These are phyloP conservation scores for Plasmodium malariae DNA, from an alignment of 169 alveolate species.

Conservation along the genomic window DNA sequence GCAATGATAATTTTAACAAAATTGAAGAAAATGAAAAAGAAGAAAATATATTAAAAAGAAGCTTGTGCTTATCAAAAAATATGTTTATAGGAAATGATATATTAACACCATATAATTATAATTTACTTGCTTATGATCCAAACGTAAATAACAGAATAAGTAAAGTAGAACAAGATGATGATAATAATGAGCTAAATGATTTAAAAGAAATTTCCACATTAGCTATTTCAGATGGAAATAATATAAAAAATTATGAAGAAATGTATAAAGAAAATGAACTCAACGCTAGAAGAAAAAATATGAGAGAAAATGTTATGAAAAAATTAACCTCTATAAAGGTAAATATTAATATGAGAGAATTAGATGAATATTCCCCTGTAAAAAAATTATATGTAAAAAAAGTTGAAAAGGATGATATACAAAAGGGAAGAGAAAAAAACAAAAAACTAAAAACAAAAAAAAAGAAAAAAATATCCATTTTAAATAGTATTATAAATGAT, in stretches of 20 bases:
- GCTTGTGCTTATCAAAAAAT: slow-evolving; percentile 57
- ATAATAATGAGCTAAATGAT: slow-evolving; percentile 25
- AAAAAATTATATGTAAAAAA: slow-evolving; percentile 58
- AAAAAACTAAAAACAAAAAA: slow-evolving; percentile 44
- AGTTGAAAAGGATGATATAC: slow-evolving; percentile 33
- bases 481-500: slow-evolving; percentile 72
- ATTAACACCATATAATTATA: slow-evolving; percentile 68
- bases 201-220: slow-evolving; percentile 57
- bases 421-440: slow-evolving; percentile 43
- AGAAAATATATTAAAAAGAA: slow-evolving; percentile 26
- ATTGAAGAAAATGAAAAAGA: slow-evolving; percentile 18
- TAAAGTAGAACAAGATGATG: slow-evolving; percentile 30
- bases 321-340: slow-evolving; percentile 59
- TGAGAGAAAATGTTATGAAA: slow-evolving; percentile 67
- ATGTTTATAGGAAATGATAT: slow-evolving; percentile 72
- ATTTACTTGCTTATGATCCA: slow-evolving; percentile 52
- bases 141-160: slow-evolving; percentile 49
- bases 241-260: slow-evolving; percentile 33
- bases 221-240: slow-evolving; percentile 25
- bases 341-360: slow-evolving; percentile 69
- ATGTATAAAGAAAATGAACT: slow-evolving; percentile 70
- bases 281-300: slow-evolving; percentile 36
- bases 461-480: slow-evolving; percentile 16
- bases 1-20: not conserved
- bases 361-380: slow-evolving; percentile 71